Evolutionary conservation across 2,329 filamentous ascomycete species (phyloP), one percentile per base, ranked within the genome.

Genomic region (Calonectria hongkongensis): DNA sequence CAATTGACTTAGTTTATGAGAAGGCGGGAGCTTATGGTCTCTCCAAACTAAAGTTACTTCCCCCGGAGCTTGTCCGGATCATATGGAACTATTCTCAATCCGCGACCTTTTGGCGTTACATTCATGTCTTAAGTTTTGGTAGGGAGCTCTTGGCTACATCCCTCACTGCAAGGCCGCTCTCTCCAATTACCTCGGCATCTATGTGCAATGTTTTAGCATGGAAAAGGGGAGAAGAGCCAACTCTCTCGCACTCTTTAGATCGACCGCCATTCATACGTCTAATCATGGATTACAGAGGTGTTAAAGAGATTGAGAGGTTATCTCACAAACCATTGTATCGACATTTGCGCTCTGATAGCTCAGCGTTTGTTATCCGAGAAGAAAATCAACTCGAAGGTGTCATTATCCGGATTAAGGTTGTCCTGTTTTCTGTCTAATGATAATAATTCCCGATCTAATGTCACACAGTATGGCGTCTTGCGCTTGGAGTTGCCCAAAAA

Each of bases 241-340:
- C 4, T n/a, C 2, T 50, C 18, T 41, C 10, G 7, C 33, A 12
- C 7, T 47, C 28, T 18, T 16, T 30, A 27, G 43, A 60, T 15
- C 13, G n/a, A 7, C 43, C 33, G 8, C 7, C 54, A 43, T 43
- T 68, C 16, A 28, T 68, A 3, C 63, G 54, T 8, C 25, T 73
- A 25, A 47, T 47, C 1, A 58, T 73, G 3, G 71, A 73, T 43
- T 67, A 2, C 15, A 56, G 48, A 21, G 71, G 71, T 3, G 47
- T 71, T 5, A 58, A 60, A 10, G 30, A 45, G 30, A 58, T 73
- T n/a, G 67, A 73, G 21, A 47, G 67, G 45, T 3, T 73, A 5
- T 6, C 39, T 1, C 13, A 43, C 5, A 16, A 56, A 7, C 63
- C 67, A 28, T 4, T 25, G 0, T 62, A 62, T 27, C 50, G 64